Conservation (phyloP, 768 basidiomycete genomes). For the Russula griseocarnosa region DNA sequence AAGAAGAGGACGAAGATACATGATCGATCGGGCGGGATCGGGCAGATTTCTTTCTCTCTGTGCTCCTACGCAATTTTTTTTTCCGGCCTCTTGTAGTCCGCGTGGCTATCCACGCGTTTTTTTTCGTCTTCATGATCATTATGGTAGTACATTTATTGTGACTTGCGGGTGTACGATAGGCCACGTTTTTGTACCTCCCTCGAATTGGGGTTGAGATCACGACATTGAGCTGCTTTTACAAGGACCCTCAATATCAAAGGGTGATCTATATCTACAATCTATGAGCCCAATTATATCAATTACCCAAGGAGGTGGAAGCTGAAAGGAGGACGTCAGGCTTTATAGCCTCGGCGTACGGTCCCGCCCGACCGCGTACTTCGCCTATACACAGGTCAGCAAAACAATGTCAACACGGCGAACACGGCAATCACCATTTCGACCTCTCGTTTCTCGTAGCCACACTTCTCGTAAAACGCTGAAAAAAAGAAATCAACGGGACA, state of each 20-base stretch:
- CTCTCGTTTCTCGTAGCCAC: conserved; percentile 88
- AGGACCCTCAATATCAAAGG: not conserved
- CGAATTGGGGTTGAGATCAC: not conserved
- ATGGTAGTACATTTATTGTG: conserved; percentile 23
- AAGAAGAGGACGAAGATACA: conserved; percentile 33
- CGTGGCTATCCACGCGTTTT: conserved; percentile 22
- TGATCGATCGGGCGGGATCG: conserved; percentile 4
- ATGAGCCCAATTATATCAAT: not conserved
- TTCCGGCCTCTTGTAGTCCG: conserved; percentile 14
- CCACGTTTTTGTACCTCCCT: conserved; percentile 20
- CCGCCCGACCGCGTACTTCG: conserved; percentile 54
- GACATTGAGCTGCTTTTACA: not conserved
- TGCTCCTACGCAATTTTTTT: conserved; percentile 4
- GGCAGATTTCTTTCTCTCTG: not conserved
- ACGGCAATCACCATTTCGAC: conserved; percentile 74
- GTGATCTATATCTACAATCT: conserved; percentile 1
- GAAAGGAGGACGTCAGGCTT: not conserved
- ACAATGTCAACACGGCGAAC: not conserved
- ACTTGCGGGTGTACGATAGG: conserved; percentile 22
- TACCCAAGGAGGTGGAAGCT: not conserved
- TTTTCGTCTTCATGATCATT: conserved; percentile 13
- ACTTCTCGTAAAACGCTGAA: conserved; percentile 94
- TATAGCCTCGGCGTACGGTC: conserved; percentile 37
- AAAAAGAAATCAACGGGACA: conserved; percentile 2
- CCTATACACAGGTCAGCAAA: conserved; percentile 37